These are phyloP conservation scores for Neoascochyta sp. DNA, from an alignment of 2,329 filamentous ascomycete genomes.

Conservation along the genomic window DNA sequence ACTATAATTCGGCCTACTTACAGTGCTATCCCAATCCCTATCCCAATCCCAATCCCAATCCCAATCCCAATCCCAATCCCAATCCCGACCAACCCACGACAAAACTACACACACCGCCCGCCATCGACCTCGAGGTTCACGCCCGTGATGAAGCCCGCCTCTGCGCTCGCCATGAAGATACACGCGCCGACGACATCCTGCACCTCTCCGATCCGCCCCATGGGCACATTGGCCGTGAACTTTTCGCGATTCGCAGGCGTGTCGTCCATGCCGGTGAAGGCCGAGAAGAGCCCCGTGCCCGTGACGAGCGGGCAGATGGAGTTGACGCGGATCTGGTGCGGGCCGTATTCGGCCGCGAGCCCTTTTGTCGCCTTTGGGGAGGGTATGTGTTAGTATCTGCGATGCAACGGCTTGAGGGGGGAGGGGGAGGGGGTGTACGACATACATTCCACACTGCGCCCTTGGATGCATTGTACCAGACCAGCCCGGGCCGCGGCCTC, in stretches of 20 bases:
- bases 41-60: too few species aligned
- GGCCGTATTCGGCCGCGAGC: constrained; percentile 70
- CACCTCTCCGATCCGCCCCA: constrained; percentile 57
- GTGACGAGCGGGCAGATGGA: constrained; percentile 66
- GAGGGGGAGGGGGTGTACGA: constrained; percentile 5
- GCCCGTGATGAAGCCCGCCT: constrained; percentile 60
- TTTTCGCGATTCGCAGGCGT: constrained; percentile 54
- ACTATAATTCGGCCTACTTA: too few species aligned
- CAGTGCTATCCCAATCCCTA: too few species aligned
- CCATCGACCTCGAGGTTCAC: constrained; percentile 43
- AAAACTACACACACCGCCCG: constrained; percentile 33
- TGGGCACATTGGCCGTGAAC: constrained; percentile 56
- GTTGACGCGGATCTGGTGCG: constrained; percentile 69
- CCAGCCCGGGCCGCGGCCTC: constrained; percentile 59
- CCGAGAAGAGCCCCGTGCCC: constrained; percentile 59
- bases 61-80: too few species aligned
- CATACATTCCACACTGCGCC: constrained; percentile 59
- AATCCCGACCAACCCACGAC: not conserved
- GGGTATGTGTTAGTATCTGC: too few species aligned
- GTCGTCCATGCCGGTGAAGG: constrained; percentile 59
- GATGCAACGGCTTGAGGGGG: too few species aligned
- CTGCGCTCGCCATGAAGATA: constrained; percentile 56
- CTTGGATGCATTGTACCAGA: constrained; percentile 70
- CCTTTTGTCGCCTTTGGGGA: constrained; percentile 53
- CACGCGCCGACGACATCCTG: constrained; percentile 58